Percentiles rank a stretch among this genome's conserved stretches.
Conservation (phyloP, 2,329 filamentous ascomycete species). For the Curvularia lunata region DNA sequence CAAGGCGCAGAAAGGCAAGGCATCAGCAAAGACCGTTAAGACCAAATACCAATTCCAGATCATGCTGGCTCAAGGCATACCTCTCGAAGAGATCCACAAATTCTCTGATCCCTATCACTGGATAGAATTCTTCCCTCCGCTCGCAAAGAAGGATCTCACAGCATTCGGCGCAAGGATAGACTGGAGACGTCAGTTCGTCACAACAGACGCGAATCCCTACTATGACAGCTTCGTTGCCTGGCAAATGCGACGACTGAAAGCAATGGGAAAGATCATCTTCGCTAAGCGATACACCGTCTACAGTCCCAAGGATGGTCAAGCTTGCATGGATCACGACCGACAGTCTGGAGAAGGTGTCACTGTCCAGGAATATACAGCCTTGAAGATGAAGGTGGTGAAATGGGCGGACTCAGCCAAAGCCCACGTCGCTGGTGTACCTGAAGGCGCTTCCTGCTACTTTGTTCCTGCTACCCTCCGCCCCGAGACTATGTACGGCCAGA, state of each 20-base stretch:
- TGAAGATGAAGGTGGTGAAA: constrained; percentile 90
- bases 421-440: constrained; percentile 76
- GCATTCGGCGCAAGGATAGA: constrained; percentile 87
- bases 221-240: constrained; percentile 95
- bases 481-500: constrained; percentile 99
- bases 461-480: constrained; percentile 90
- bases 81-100: constrained; percentile 84
- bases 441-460: constrained; percentile 81
- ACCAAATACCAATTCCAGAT: constrained; percentile 97
- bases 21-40: constrained; percentile 85
- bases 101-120: constrained; percentile 93
- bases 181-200: constrained; percentile 91
- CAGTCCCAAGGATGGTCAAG: constrained; percentile 85
- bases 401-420: constrained; percentile 81
- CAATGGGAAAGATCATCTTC: constrained; percentile 91
- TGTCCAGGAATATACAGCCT: constrained; percentile 88
- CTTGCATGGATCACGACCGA: constrained; percentile 87
- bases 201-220: constrained; percentile 95
- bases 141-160: constrained; percentile 78
- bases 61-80: constrained; percentile 89
- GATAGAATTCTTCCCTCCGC: constrained; percentile 89
- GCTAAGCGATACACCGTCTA: constrained; percentile 91
- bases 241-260: constrained; percentile 94
- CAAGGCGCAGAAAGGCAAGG: constrained; percentile 77
- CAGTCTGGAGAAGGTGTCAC: constrained; percentile 80